These are phyloP conservation scores for Coemansia sp. DNA, from an alignment of 192 early-diverging fungal species.

Conservation along the genomic window DNA sequence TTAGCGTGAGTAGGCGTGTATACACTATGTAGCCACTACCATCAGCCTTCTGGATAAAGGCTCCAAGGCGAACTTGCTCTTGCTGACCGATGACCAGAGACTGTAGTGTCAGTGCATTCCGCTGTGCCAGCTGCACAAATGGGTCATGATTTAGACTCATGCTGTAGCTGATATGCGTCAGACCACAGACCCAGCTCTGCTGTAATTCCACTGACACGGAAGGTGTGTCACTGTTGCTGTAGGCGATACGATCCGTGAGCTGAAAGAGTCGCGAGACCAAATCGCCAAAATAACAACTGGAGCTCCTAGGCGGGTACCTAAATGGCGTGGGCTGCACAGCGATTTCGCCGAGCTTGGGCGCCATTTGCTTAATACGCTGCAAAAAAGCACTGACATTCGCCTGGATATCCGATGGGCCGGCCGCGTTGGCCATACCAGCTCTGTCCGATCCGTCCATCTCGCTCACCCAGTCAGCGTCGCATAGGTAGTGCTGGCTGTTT, in stretches of 20 bases:
- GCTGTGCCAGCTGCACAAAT: background rate
- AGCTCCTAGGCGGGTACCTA: background rate
- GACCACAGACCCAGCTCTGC: background rate
- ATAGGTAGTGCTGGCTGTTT: too few species aligned
- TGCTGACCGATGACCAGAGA: background rate
- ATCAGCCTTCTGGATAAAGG: background rate
- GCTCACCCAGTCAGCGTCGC: too few species aligned
- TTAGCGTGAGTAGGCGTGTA: background rate
- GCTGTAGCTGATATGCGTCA: background rate
- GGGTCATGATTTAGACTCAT: background rate
- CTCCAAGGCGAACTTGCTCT: background rate
- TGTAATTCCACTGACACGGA: background rate
- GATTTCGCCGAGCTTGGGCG: background rate
- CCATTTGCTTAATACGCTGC: background rate
- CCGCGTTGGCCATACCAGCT: too few species aligned
- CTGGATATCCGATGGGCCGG: too few species aligned
- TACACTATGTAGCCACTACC: background rate
- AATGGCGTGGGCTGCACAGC: background rate
- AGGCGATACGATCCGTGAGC: background rate
- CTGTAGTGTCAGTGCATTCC: background rate
- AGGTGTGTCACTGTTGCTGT: background rate
- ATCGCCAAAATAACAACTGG: background rate
- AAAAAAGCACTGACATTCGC: background rate
- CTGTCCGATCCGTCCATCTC: too few species aligned
- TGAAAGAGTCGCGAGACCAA: background rate